Evolutionary conservation across 225 moss, liverwort and hornwort species (phyloP).

Genomic region (Straminergon stramineum): DNA sequence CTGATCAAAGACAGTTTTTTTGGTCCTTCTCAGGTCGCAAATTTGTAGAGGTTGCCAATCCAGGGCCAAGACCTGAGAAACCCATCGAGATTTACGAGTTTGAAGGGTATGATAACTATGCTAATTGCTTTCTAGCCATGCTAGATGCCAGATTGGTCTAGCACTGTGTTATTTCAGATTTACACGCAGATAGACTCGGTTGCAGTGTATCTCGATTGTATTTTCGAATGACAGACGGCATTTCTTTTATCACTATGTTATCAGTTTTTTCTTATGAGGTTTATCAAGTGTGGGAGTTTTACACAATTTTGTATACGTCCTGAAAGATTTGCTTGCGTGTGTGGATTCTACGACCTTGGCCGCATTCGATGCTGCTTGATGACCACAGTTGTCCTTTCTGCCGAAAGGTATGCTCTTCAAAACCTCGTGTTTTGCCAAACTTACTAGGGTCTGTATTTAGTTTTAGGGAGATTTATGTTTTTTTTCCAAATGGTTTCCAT

Average conservation of each 20-base stretch:
- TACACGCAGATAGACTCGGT: not conserved
- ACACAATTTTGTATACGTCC: not conserved
- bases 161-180: not conserved
- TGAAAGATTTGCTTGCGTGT: conserved; percentile 1
- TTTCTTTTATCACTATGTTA: not conserved
- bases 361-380: conserved; percentile 1
- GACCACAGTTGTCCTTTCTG: conserved; percentile 83
- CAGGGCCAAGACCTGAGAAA: conserved; percentile 69
- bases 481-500: not conserved
- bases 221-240: not conserved
- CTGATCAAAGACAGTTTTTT: not conserved
- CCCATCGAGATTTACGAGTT: conserved; percentile 94
- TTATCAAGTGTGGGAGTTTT: not conserved
- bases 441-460: not conserved
- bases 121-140: not conserved
- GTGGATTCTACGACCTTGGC: not conserved
- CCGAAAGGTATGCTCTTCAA: conserved; percentile 59
- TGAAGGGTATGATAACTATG: conserved; percentile 59
- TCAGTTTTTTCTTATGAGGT: not conserved
- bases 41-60: conserved; percentile 65
- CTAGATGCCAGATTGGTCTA: not conserved
- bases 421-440: not conserved
- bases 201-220: not conserved
- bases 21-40: conserved; percentile 53
- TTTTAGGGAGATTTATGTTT: no score